A percentile compares a stretch with the other conserved stretches of the same genome.
Conservation (phyloP, 179 eudicot species). For the Carnegiea gigantea region DNA sequence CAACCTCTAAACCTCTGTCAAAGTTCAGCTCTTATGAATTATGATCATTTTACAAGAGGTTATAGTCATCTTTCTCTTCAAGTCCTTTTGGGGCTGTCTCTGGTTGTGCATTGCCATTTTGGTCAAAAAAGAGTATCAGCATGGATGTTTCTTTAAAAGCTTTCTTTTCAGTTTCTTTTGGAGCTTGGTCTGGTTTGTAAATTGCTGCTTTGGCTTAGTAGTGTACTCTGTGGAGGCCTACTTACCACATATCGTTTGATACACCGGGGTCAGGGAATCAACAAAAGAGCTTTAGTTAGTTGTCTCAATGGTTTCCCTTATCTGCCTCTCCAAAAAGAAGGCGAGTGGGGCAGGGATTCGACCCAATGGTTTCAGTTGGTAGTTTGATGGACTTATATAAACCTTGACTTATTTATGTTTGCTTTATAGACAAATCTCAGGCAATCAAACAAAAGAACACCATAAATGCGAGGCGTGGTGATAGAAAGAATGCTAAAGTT, state of each 20-base stretch:
- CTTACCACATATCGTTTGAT: too few species aligned
- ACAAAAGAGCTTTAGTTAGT: too few species aligned
- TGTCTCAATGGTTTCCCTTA: neutral
- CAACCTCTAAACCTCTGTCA: neutral
- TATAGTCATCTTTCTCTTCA: neutral
- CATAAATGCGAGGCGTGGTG: slow-evolving; percentile 67
- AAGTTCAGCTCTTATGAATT: slow-evolving; percentile 1
- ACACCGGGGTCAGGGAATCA: too few species aligned
- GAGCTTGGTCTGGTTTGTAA: neutral
- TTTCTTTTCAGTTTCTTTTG: neutral
- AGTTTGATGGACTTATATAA: neutral
- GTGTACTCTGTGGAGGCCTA: neutral
- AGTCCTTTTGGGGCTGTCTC: neutral
- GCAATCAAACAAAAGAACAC: slow-evolving; percentile 48
- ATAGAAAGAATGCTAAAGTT: slow-evolving; percentile 74
- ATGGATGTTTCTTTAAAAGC: neutral
- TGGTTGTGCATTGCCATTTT: neutral
- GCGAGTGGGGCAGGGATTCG: too few species aligned
- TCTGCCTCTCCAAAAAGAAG: neutral
- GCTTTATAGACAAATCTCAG: slow-evolving; percentile 52
- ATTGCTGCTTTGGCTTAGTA: slow-evolving; percentile 3
- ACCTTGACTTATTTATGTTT: slow-evolving; percentile 8
- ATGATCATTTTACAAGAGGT: neutral
- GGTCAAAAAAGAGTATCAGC: neutral
- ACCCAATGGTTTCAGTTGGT: neutral